Evolutionary conservation across 805 yeast genomes (phyloP), one percentile per base, ranked within the genome.

Genomic region (Ogataea haglerorum): DNA sequence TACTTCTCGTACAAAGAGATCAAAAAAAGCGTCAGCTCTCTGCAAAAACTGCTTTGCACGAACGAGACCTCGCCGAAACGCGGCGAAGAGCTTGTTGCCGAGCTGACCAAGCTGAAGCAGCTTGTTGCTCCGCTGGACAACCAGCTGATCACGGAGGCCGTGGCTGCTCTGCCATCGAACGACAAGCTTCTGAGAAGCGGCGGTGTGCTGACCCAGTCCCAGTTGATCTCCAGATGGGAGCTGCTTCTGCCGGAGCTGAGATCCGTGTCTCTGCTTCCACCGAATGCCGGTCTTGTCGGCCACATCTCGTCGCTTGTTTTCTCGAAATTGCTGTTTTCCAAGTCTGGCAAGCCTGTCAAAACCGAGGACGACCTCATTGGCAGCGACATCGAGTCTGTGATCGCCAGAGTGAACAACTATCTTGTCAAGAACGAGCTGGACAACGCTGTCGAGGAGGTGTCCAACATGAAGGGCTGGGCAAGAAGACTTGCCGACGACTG

Each of bases 211-310:
- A 79, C 95, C 10, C 80, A 76, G 48, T 75, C 88, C 19, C 96
- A 89, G 65, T 71, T 89, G 33, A 73, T 83, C 46, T 72, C 85
- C 29, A 80, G 95, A 56, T 87, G 95, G 86, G 77, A 80, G 49
- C 68, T 81, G 39, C 72, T 93, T 45, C 81, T 75, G 16, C 93
- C 95, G 12, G 95, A 91, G 66, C 77, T 93, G 58, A 82, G 95
- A 63, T 78, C 88, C 22, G 90, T 95, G 6, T 80, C 96, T 4
- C 68, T 93, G 53, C 76, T 90, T 47, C 97, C 98, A 40, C 95
- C 95, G 53, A 86, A 91, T 57, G 95, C 99, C 18, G 99, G 99
- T 57, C 75, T 93, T 40, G 76, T 91, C 53, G 98, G 96, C 22
- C 96, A 93, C 64, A 62, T 89, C 30, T 75, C 95, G 6, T 90